A percentile compares a stretch with the other conserved stretches of the same genome.
These are phyloP conservation scores for Lentinula guzmanii DNA, from an alignment of 768 basidiomycete species.

Conservation along the genomic window DNA sequence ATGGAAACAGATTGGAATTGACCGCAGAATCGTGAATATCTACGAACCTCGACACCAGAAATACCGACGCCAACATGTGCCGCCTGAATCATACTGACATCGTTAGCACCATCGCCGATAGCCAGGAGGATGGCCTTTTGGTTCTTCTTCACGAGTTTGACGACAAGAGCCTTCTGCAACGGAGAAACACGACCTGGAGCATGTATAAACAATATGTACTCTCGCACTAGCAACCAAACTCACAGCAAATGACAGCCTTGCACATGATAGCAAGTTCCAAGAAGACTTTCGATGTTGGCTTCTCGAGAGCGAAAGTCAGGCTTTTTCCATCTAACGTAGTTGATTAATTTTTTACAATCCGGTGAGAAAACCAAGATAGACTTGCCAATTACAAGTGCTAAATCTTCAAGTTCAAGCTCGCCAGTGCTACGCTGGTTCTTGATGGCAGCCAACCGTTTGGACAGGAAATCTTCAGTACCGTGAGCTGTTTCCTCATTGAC, in stretches of 20 bases:
- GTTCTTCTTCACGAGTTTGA: conserved; percentile 98
- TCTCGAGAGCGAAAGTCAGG: conserved; percentile 87
- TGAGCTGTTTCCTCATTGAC: conserved; percentile 85
- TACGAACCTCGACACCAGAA: conserved; percentile 84
- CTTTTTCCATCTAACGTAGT: conserved; percentile 81
- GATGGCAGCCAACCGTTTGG: conserved; percentile 85
- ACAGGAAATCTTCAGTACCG: conserved; percentile 81
- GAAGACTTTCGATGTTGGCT: conserved; percentile 84
- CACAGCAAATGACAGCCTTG: conserved; percentile 97
- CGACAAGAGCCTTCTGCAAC: conserved; percentile 93
- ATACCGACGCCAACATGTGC: conserved; percentile 98
- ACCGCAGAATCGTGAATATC: not conserved
- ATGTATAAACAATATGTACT: not conserved
- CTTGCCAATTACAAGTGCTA: conserved; percentile 89
- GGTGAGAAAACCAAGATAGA: conserved; percentile 9
- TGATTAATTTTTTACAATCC: not conserved
- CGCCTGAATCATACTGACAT: conserved; percentile 99
- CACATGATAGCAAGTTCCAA: conserved; percentile 96
- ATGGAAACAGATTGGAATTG: not conserved
- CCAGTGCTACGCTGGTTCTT: conserved; percentile 89
- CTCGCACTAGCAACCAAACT: conserved; percentile 20
- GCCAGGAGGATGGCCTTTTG: conserved; percentile 90
- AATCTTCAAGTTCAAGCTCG: conserved; percentile 89
- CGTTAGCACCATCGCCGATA: conserved; percentile 97
- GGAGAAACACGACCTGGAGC: conserved; percentile 88